Percentiles rank a stretch among this genome's conserved stretches.
These are phyloP conservation scores for Candida glucosophila DNA, from an alignment of 1,139 yeast genomes.

Conservation along the genomic window DNA sequence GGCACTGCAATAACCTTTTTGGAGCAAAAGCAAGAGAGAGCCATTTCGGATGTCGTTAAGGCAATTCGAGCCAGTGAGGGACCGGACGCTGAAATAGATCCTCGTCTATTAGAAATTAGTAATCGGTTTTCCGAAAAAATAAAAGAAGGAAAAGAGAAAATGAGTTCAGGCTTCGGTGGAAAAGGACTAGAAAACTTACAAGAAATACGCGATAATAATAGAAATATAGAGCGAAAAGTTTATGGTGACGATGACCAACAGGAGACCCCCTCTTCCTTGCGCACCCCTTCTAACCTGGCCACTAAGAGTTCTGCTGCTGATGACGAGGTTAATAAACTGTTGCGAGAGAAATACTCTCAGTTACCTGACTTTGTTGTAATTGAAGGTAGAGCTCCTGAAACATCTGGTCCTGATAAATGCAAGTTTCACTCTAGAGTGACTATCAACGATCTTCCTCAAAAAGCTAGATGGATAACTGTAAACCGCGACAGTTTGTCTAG, in stretches of 20 bases:
- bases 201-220: slow-evolving; percentile 50
- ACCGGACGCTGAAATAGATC: slow-evolving; percentile 36
- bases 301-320: slow-evolving; percentile 1
- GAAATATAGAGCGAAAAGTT: slow-evolving; percentile 40
- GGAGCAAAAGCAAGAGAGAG: slow-evolving; percentile 53
- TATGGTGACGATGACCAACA: slow-evolving; percentile 15
- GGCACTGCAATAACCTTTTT: slow-evolving; percentile 81
- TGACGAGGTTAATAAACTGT: slow-evolving; percentile 4
- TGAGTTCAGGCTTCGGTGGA: slow-evolving; percentile 83
- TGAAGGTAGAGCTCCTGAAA: slow-evolving; percentile 51
- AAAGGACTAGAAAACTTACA: slow-evolving; percentile 82
- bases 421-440: slow-evolving; percentile 64
- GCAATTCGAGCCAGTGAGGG: slow-evolving; percentile 53
- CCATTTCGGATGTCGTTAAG: slow-evolving; percentile 63
- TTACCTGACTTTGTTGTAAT: slow-evolving; percentile 42
- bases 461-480: slow-evolving; percentile 76
- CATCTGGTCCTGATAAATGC: slow-evolving; percentile 55
- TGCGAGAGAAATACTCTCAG: no score
- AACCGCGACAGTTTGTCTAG: slow-evolving; percentile 57
- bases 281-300: slow-evolving; percentile 1
- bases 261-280: slow-evolving; percentile 1
- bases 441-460: slow-evolving; percentile 81
- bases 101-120: slow-evolving; percentile 45
- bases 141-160: slow-evolving; percentile 60
- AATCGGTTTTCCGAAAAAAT: slow-evolving; percentile 51